Evolutionary conservation across 2,329 filamentous ascomycete species (phyloP), one percentile per base, ranked within the genome.

Genomic region (Monosporascus sp.): DNA sequence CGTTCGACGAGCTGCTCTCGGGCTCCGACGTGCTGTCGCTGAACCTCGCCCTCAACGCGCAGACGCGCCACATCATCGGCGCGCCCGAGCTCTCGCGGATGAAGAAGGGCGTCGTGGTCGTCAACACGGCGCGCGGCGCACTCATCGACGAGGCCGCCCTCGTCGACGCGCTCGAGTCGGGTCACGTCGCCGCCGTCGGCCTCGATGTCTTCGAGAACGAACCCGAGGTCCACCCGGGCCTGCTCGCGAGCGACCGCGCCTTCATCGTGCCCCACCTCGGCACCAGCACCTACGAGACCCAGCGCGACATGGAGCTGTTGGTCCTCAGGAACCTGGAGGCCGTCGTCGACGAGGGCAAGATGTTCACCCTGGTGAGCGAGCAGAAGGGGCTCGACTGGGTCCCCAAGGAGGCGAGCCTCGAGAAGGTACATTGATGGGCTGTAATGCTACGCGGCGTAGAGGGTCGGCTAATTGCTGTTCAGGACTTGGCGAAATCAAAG

Each of bases 161-260:
- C 7, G 90, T 92, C 6, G 73, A 83, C 45, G 89, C 89, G 1
- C 76, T 95, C 2, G 79, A 86, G 20, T 77, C 73, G 17, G 89
- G 89, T 6, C 81, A 83, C 54, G 88, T 95, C 43, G 78, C 79
- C 58, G 86, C 83, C 11, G 85, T 76, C 15, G 90, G 90, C 1
- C 76, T 95, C 5, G 90, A 95, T 66, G 90, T 95, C 48, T 95
- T 85, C 64, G 90, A 95, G 66, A 77, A 91, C 38, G 90, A 95
- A 69, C 90, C 90, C 0, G 76, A 81, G 53, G 74, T 95, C 27
- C 88, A 94, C 64, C 84, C 84, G 0, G 88, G 86, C 1, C 74
- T 95, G 43, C 60, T 92, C 15, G 72, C 74, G 17, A 92, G 93
- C 65, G 82, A 82, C 2, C 80, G 83, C 60, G 88, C 89, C 22